Evolutionary conservation across 129 eudicot genomes (phyloP).

Genomic region (Escallonia rubra): DNA sequence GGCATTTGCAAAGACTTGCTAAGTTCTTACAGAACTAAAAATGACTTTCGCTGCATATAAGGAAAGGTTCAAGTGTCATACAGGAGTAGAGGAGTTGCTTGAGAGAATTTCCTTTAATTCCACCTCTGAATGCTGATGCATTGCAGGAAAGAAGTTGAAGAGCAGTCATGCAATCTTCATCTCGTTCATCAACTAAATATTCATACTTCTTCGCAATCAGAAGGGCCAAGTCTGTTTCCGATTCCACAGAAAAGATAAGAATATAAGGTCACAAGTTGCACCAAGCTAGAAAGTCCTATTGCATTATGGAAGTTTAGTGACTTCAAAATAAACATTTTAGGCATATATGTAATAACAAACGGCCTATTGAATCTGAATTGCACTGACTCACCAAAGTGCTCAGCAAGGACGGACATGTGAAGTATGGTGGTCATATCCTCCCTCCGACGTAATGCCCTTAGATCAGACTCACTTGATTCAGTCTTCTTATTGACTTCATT

Average conservation of each 20-base stretch:
- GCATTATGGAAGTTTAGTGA: too few relatives aligned
- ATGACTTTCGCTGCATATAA: too few relatives aligned
- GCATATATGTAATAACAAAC: too few relatives aligned
- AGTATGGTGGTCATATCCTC: not conserved
- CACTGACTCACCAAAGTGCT: not conserved
- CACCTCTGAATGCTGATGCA: not conserved
- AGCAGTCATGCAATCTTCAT: slow-evolving; percentile 37
- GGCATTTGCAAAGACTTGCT: too few relatives aligned
- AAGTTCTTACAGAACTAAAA: too few relatives aligned
- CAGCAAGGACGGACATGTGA: not conserved
- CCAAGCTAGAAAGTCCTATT: too few relatives aligned
- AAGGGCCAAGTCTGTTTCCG: slow-evolving; percentile 26
- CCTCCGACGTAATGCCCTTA: not conserved
- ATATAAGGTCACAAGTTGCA: too few relatives aligned
- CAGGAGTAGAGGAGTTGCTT: not conserved
- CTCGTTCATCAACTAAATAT: slow-evolving; percentile 14
- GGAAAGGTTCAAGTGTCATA: not conserved
- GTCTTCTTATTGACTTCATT: not conserved
- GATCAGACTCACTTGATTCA: not conserved
- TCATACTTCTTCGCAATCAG: slow-evolving; percentile 22
- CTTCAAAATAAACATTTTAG: too few relatives aligned
- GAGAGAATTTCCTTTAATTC: not conserved
- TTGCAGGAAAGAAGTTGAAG: slow-evolving; percentile 45
- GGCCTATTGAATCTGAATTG: too few relatives aligned
- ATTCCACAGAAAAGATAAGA: not conserved